Percentiles rank a stretch among this genome's conserved stretches.
These are phyloP conservation scores for Entophlyctis helioformis DNA, from an alignment of 192 early-diverging fungal genomes.

Conservation along the genomic window DNA sequence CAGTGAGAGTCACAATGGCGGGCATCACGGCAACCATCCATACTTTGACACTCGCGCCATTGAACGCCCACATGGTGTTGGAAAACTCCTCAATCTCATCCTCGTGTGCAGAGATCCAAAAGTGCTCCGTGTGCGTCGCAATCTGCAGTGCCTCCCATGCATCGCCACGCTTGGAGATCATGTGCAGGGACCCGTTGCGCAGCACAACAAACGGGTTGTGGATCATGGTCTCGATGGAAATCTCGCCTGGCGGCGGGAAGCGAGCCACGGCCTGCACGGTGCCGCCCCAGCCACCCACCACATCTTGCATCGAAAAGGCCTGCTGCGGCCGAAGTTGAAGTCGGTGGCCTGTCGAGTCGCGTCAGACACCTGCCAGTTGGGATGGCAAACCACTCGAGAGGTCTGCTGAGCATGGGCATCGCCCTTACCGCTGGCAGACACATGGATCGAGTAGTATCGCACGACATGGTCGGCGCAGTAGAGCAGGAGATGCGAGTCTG, in stretches of 20 bases:
- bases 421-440: neutral
- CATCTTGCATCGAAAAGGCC: slow-evolving; percentile 3
- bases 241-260: neutral
- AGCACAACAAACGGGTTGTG: neutral
- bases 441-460: slow-evolving; percentile 30
- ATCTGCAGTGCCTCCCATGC: slow-evolving; percentile 40
- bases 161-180: too few relatives aligned
- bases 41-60: slow-evolving; percentile 53
- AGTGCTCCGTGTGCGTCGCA: slow-evolving; percentile 55
- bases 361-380: too few relatives aligned
- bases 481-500: slow-evolving; percentile 43
- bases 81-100: slow-evolving; percentile 37
- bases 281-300: neutral
- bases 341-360: neutral
- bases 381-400: too few relatives aligned
- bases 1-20: too few relatives aligned
- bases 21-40: neutral
- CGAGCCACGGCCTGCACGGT: neutral
- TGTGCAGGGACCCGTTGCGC: too few relatives aligned
- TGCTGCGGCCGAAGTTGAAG: neutral
- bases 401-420: neutral
- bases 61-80: slow-evolving; percentile 60
- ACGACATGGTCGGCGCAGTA: slow-evolving; percentile 50
- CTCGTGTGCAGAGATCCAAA: slow-evolving; percentile 46
- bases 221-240: neutral